These are phyloP conservation scores for Cytospora mali DNA, from an alignment of 2,329 filamentous ascomycete genomes.

Conservation along the genomic window DNA sequence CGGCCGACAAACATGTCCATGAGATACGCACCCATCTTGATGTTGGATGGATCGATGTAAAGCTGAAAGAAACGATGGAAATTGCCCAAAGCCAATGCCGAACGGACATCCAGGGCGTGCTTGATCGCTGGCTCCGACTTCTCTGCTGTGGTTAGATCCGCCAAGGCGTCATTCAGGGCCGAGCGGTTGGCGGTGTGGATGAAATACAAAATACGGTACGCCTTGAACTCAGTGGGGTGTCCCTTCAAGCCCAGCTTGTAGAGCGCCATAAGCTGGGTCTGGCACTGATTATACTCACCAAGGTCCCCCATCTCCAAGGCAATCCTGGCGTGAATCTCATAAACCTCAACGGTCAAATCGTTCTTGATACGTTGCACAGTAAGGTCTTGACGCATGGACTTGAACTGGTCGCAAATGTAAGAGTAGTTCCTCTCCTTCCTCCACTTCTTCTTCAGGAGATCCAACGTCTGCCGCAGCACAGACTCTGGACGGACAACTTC, in stretches of 20 bases:
- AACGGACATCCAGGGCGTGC: constrained; percentile 89
- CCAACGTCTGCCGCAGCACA: constrained; percentile 81
- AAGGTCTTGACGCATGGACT: constrained; percentile 95
- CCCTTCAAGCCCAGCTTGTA: constrained; percentile 87
- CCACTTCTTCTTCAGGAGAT: constrained; percentile 93
- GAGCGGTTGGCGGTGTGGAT: constrained; percentile 98
- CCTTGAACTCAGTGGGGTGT: constrained; percentile 93
- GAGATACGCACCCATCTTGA: constrained; percentile 85
- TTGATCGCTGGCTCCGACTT: constrained; percentile 83
- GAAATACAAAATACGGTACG: constrained; percentile 99
- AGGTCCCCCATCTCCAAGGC: constrained; percentile 97
- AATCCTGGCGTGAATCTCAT: constrained; percentile 97
- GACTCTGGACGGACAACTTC: constrained; percentile 83
- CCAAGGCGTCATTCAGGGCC: constrained; percentile 96
- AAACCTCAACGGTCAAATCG: constrained; percentile 93
- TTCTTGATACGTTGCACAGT: constrained; percentile 97
- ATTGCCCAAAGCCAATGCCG: constrained; percentile 88
- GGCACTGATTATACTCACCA: constrained; percentile 99
- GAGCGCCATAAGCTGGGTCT: constrained; percentile 92
- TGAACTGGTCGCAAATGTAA: constrained; percentile 99
- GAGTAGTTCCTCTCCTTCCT: constrained; percentile 89
- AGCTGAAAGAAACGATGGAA: constrained; percentile 98
- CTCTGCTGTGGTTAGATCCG: constrained; percentile 98
- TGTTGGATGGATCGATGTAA: constrained; percentile 86
- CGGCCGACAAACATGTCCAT: constrained; percentile 99